Evolutionary conservation across 2,329 filamentous ascomycete species (phyloP).

Genomic region (Phaeomoniella chlamydospora): DNA sequence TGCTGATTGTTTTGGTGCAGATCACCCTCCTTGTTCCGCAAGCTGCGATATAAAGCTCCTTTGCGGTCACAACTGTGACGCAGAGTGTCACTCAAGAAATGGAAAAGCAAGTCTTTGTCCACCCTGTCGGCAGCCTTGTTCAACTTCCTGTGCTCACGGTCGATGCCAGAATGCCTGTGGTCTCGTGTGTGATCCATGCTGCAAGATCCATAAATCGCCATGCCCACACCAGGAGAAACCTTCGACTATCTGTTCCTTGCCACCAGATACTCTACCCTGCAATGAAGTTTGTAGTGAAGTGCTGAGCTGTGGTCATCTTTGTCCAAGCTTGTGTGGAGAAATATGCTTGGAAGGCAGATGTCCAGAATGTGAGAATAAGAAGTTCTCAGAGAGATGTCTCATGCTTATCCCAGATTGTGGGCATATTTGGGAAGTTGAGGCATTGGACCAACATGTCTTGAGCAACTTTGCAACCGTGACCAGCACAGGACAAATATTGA

Average conservation of each 20-base stretch:
- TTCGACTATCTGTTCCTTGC: constrained; percentile 8
- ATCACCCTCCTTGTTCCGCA: not conserved
- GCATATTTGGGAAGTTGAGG: constrained; percentile 6
- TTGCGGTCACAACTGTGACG: constrained; percentile 10
- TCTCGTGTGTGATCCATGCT: constrained; percentile 10
- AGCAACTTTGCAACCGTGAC: constrained; percentile 2
- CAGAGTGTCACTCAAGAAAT: constrained; percentile 7
- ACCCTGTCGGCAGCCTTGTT: constrained; percentile 9
- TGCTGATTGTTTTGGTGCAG: constrained; percentile 3
- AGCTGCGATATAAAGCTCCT: constrained; percentile 4
- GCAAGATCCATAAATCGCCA: constrained; percentile 2
- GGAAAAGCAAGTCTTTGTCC: constrained; percentile 6
- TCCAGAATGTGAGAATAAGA: constrained; percentile 4
- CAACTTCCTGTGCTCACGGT: constrained; percentile 8
- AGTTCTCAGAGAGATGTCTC: not conserved
- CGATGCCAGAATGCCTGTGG: constrained; percentile 9
- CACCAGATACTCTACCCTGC: constrained; percentile 6
- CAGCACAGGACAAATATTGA: constrained; percentile 1
- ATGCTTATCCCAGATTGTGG: constrained; percentile 7
- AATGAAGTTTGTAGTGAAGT: constrained; percentile 5
- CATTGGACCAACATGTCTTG: constrained; percentile 7
- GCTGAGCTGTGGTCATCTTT: constrained; percentile 8
- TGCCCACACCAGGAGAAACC: constrained; percentile 6
- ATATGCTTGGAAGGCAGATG: constrained; percentile 5
- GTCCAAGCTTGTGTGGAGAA: constrained; percentile 8